Base-by-base conservation (phyloP, 2,329 filamentous ascomycete genomes). In the Penicillium vulpinum region DNA sequence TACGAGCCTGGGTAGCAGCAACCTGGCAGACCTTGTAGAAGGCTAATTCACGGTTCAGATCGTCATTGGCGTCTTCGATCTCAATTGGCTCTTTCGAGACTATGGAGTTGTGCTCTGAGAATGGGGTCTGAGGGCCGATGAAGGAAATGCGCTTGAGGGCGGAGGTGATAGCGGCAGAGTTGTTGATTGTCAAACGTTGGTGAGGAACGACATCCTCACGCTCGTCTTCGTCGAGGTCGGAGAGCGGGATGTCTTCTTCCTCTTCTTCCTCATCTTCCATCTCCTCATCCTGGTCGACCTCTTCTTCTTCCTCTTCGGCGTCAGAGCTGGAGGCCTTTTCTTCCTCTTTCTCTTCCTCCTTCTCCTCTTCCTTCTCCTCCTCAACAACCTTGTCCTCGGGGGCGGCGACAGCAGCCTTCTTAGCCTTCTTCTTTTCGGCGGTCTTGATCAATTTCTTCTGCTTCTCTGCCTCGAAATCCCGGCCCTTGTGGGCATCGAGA, bases 141-240 rank as follows among this genome's bases (percentile, higher is more conserved):
- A 75, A 75, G 48, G 74, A 75, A 63, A 80, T 76, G 60, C 92
- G 91, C 70, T 89, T 89, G 60, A 95, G 83, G 13, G 91, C 87
- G 65, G 90, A 82, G 63, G 86, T 85, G 50, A 99, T 89, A 33
- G 93, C 94, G 63, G 90, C 82, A 52, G 90, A 92, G 80, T 99
- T 99, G 84, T 99, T 97, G 80, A 97, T 97, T 51, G 92, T 97
- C 64, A 97, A 87, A 67, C 92, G 90, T 73, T 94, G 91, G 78
- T 96, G 90, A 16, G 92, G 91, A 60, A 96, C 86, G 39, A 96
- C 84, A 70, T 96, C 92, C 76, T 90, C 90, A 67, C 86, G 88
- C 68, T 95, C 92, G 62, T 90, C 89, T 21, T 90, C 91, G 52
- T 89, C 82, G 40, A 88, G 87, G 67, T 97, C 92, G 31, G 91